These are phyloP conservation scores for Tetratostichococcus sp. DNA, from an alignment of 139 green algal genomes.

Conservation along the genomic window DNA sequence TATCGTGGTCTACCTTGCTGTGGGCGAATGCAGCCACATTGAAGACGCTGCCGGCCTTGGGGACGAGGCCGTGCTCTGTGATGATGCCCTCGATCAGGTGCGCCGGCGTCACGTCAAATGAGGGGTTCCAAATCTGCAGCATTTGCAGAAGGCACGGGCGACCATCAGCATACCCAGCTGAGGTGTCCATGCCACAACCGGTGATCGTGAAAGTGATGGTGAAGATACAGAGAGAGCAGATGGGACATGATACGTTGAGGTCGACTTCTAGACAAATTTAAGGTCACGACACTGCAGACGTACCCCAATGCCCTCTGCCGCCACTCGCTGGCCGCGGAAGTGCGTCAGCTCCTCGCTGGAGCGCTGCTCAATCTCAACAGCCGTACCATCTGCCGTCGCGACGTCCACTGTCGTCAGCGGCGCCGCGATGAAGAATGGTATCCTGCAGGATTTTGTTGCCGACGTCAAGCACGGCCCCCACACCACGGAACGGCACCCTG, in stretches of 20 bases:
- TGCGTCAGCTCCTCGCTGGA: conserved; percentile 68
- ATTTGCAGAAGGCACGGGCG: background rate
- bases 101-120: conserved; percentile 90
- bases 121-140: conserved; percentile 84
- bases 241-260: too few species aligned
- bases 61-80: conserved; percentile 84
- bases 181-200: too few species aligned
- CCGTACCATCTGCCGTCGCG: conserved; percentile 44
- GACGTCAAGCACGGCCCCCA: too few species aligned
- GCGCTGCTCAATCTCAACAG: conserved; percentile 91
- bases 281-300: conserved; percentile 83
- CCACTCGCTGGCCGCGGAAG: conserved; percentile 60
- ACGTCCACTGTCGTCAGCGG: conserved; percentile 87
- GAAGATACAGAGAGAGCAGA: too few species aligned
- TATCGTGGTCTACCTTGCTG: background rate
- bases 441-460: conserved; percentile 25
- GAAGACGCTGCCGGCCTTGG: conserved; percentile 38
- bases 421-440: conserved; percentile 95
- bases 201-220: too few species aligned
- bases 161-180: too few species aligned
- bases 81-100: conserved; percentile 90
- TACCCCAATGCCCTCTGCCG: conserved; percentile 65
- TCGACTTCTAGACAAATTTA: conserved; percentile 89
- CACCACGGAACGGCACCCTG: too few species aligned
- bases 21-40: conserved; percentile 52